A percentile compares a stretch with the other conserved stretches of the same genome.
Conservation (phyloP, 192 early-diverging fungal species). For the Entomortierella beljakovae region DNA sequence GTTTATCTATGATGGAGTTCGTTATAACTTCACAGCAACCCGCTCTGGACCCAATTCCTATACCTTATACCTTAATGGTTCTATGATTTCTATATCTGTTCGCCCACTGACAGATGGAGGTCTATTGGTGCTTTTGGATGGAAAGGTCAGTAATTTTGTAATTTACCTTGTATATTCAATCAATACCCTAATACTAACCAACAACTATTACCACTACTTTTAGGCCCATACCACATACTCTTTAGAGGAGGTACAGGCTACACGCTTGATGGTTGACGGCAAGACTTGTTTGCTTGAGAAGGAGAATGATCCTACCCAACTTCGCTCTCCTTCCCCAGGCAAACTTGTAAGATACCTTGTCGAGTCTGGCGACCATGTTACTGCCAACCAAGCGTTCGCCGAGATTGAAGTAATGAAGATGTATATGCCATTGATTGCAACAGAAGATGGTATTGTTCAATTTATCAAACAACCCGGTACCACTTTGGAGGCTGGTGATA, state of each 20-base stretch:
- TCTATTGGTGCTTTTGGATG: slow-evolving; percentile 88
- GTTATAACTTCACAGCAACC: slow-evolving; percentile 88
- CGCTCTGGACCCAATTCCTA: slow-evolving; percentile 86
- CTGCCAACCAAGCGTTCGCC: slow-evolving; percentile 91
- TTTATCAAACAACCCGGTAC: slow-evolving; percentile 91
- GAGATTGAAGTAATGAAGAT: slow-evolving; percentile 99
- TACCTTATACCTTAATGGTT: slow-evolving; percentile 85
- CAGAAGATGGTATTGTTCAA: slow-evolving; percentile 91
- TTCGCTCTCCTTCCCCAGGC: slow-evolving; percentile 95
- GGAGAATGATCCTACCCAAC: slow-evolving; percentile 97
- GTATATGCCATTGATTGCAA: slow-evolving; percentile 98
- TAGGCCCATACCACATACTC: slow-evolving; percentile 89
- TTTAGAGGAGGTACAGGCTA: slow-evolving; percentile 89
- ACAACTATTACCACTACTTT: background rate
- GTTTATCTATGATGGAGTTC: slow-evolving; percentile 94
- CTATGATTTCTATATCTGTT: slow-evolving; percentile 84
- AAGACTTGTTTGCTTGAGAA: slow-evolving; percentile 95
- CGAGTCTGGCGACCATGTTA: slow-evolving; percentile 94
- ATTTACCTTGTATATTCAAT: background rate
- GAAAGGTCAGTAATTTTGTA: slow-evolving; percentile 64
- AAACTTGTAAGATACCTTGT: slow-evolving; percentile 95
- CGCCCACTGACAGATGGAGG: slow-evolving; percentile 93
- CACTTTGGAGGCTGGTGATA: slow-evolving; percentile 88
- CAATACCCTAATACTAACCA: background rate
- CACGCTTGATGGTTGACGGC: slow-evolving; percentile 89